Conservation (phyloP, 495 filamentous ascomycete genomes). For the Letharia lupina region DNA sequence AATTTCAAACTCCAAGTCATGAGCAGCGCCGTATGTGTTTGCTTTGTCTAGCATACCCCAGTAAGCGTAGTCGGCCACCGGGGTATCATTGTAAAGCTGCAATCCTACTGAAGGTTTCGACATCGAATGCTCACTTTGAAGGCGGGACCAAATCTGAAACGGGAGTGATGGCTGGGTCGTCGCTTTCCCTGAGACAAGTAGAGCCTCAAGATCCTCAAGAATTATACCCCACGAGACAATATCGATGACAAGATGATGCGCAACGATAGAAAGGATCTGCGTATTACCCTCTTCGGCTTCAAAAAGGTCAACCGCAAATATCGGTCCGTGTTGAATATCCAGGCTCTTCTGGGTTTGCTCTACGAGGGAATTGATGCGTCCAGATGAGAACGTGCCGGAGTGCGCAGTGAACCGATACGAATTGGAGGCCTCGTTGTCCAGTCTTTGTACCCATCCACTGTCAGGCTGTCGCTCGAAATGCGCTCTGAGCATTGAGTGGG, state of each 20-base stretch:
- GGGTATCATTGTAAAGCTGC: background rate
- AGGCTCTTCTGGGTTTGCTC: constrained; percentile 37
- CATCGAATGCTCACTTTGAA: constrained; percentile 40
- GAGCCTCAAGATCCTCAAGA: constrained; percentile 56
- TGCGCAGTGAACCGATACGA: constrained; percentile 36
- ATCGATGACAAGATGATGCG: constrained; percentile 62
- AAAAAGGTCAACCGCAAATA: constrained; percentile 43
- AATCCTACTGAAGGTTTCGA: constrained; percentile 37
- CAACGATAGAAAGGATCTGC: constrained; percentile 51
- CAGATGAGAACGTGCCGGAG: constrained; percentile 18
- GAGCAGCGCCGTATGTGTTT: constrained; percentile 45
- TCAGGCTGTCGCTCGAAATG: constrained; percentile 40
- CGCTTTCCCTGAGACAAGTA: constrained; percentile 36
- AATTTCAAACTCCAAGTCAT: constrained; percentile 38
- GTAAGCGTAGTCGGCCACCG: constrained; percentile 42
- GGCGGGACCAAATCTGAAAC: constrained; percentile 53
- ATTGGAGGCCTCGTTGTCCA: constrained; percentile 32
- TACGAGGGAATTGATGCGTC: constrained; percentile 22
- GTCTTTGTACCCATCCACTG: constrained; percentile 31
- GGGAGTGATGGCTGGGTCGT: constrained; percentile 40
- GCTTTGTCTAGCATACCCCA: constrained; percentile 44
- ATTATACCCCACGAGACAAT: constrained; percentile 64
- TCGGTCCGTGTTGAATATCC: constrained; percentile 37
- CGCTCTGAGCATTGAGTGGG: constrained; percentile 64
- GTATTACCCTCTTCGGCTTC: constrained; percentile 33